Evolutionary conservation across 1,284 basidiomycete species (phyloP).

Genomic region (Malassezia caprae): DNA sequence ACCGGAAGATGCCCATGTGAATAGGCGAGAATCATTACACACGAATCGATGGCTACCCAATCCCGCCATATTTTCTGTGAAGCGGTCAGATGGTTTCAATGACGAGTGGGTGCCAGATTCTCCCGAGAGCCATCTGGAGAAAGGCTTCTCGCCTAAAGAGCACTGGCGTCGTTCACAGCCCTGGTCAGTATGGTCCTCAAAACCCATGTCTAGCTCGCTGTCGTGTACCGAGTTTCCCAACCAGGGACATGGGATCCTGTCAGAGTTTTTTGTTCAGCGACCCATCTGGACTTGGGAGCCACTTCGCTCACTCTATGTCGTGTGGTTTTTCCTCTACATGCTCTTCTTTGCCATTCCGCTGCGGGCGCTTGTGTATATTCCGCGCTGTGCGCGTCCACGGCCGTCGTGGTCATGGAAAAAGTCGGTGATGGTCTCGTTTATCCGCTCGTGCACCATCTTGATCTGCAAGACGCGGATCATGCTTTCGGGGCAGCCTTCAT

Average conservation of each 20-base stretch:
- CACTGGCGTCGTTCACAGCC: background rate
- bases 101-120: background rate
- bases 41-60: background rate
- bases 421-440: slow-evolving; percentile 32
- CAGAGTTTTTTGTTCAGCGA: slow-evolving; percentile 32
- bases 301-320: slow-evolving; percentile 33
- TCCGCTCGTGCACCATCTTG: slow-evolving; percentile 28
- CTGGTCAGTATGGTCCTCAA: background rate
- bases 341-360: slow-evolving; percentile 28
- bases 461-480: slow-evolving; percentile 36
- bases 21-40: background rate
- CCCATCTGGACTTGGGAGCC: slow-evolving; percentile 38
- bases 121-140: background rate
- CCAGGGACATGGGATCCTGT: slow-evolving; percentile 29
- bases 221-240: slow-evolving; percentile 32
- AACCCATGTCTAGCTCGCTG: background rate
- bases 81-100: background rate
- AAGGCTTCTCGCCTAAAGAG: background rate
- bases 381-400: slow-evolving; percentile 23
- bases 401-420: slow-evolving; percentile 38
- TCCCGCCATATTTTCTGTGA: background rate
- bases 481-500: slow-evolving; percentile 26
- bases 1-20: background rate
- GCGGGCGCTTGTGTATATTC: slow-evolving; percentile 24
- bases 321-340: slow-evolving; percentile 35